Evolutionary conservation across 345 rosid genomes (phyloP), one percentile per base, ranked within the genome.

Genomic region (Noccaea bulbosa): DNA sequence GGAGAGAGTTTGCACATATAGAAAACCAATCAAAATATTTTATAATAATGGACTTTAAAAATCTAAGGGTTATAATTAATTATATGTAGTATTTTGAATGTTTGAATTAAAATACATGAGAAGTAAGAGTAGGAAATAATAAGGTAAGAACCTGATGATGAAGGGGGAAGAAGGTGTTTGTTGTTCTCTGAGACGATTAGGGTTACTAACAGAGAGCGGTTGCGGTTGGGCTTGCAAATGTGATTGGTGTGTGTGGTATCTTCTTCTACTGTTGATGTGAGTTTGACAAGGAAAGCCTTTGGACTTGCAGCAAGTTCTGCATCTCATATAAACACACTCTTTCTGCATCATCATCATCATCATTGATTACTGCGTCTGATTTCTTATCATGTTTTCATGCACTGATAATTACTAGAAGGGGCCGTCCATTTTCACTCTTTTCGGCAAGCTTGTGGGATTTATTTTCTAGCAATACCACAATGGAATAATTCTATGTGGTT

Each of bases 241-340:
- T n/a, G 71, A 10, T 32, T 34, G 71, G 27, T 48, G 78, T 60
- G 24, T 70, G 1, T 61, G 82, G 32, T 79, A 74, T 60, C 87
- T 67, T 60, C 87, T 67, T 57, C 78, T 77, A 32, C 92, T 87
- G 48, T 70, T 83, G 58, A 85, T 74, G 69, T 87, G 92, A 65
- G 92, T 85, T 79, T 65, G 84, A 68, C 89, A 85, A 22, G 81
- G 73, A 71, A 82, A 87, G 14, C 80, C 82, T 79, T 81, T 81
- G 49, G 72, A 77, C 53, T 80, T 87, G 70, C 92, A 87, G 46
- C 92, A 87, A 56, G 89, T 83, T 59, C 92, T 75, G 69, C 92
- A 87, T 65, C 86, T 81, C 80, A 68, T 72, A 48, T 80, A 74
- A 20, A 44, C 22, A 70, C 92, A 85, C 49, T 83, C 88, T 78